A percentile compares a stretch with the other conserved stretches of the same genome.
phyloP scores from a whole-genome alignment of 2,329 filamentous ascomycete species.

The Fusarium caatingaense region DNA sequence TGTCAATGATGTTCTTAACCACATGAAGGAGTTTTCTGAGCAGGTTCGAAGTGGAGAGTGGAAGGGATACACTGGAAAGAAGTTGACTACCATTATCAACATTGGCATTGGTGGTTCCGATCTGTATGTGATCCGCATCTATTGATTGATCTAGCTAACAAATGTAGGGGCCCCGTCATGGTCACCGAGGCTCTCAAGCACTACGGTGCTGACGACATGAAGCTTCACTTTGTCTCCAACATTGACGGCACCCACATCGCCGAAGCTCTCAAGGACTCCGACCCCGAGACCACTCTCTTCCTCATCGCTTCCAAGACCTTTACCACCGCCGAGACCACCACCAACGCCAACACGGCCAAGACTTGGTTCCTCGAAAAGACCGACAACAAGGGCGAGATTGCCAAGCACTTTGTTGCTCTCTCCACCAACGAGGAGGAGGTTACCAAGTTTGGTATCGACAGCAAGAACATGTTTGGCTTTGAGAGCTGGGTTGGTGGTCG shows the following conservation, averaged over 20 bases:
- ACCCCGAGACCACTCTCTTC: constrained; percentile 99
- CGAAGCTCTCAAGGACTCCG: constrained; percentile 86
- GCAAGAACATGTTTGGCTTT: constrained; percentile 99
- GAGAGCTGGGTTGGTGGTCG: constrained; percentile 98
- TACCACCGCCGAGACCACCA: constrained; percentile 96
- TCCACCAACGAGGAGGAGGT: constrained; percentile 97
- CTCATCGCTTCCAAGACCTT: constrained; percentile 99
- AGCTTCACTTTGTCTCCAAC: constrained; percentile 98
- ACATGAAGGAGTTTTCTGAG: constrained; percentile 99
- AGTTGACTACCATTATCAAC: constrained; percentile 96
- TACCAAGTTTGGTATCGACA: constrained; percentile 98
- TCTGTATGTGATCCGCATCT: constrained; percentile 72
- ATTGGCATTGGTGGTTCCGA: constrained; percentile 98
- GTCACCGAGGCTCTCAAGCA: constrained; percentile 97
- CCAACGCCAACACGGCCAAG: constrained; percentile 98
- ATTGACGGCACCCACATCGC: constrained; percentile 98
- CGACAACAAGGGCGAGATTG: constrained; percentile 82
- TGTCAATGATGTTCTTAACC: constrained; percentile 89
- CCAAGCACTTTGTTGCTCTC: constrained; percentile 98
- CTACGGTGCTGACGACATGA: constrained; percentile 87
- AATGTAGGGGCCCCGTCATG: constrained; percentile 78
- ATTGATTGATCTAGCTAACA: constrained; percentile 18
- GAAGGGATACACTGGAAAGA: constrained; percentile 98
- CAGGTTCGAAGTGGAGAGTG: constrained; percentile 93
- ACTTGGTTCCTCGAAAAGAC: constrained; percentile 92